Evolutionary conservation across 352 stramenopile species (phyloP).

Genomic region (Globisporangium cystogenes): DNA sequence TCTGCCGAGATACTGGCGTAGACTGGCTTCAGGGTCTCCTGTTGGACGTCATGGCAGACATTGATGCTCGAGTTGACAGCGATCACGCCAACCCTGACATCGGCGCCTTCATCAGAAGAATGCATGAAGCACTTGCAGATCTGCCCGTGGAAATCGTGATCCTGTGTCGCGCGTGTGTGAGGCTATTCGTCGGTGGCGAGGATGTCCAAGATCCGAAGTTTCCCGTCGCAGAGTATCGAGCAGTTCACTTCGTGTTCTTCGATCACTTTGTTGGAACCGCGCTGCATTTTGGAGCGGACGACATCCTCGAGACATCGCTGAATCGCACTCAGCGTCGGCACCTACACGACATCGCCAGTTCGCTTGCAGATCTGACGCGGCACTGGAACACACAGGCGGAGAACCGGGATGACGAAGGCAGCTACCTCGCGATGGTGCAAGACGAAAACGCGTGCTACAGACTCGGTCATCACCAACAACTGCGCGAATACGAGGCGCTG

Average conservation of each 20-base stretch:
- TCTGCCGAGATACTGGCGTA: conserved; percentile 23
- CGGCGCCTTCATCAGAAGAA: conserved; percentile 19
- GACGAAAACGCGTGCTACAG: background rate
- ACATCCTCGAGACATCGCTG: conserved; percentile 4
- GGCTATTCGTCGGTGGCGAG: conserved; percentile 14
- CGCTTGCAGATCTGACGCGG: conserved; percentile 6
- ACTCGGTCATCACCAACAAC: background rate
- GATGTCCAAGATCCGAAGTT: background rate
- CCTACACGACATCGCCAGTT: conserved; percentile 12
- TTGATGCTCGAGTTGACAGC: background rate
- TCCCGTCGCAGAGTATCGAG: conserved; percentile 9
- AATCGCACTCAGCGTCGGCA: conserved; percentile 11
- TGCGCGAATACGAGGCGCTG: conserved; percentile 11
- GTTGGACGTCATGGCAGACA: background rate
- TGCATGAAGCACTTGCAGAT: conserved; percentile 15
- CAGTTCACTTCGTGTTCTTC: conserved; percentile 71
- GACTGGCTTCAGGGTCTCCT: conserved; percentile 27
- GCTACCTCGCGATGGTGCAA: conserved; percentile 2
- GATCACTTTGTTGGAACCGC: conserved; percentile 59
- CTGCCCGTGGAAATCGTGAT: conserved; percentile 50
- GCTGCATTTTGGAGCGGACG: conserved; percentile 23
- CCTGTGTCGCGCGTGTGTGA: conserved; percentile 34
- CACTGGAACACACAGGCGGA: background rate
- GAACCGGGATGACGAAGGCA: background rate
- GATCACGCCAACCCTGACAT: background rate